phyloP scores from a whole-genome alignment of 305 asterid genomes.

The Euphrasia arctica region DNA sequence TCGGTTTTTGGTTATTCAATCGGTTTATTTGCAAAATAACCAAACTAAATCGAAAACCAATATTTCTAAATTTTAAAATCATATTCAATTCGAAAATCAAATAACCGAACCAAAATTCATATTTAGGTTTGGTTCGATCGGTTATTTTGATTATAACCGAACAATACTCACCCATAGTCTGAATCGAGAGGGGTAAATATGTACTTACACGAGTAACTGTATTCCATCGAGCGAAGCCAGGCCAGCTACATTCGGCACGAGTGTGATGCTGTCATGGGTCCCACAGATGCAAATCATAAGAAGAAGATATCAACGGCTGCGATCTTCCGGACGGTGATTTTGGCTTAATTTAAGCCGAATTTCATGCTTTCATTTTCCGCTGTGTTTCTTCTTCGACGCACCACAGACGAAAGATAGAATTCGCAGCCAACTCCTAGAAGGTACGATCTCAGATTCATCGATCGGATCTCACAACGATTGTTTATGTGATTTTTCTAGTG shows the following conservation, averaged over 20 bases:
- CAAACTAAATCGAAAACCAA: too few species aligned
- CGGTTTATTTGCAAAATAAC: too few species aligned
- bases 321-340: slow-evolving; percentile 30
- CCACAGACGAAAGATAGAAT: slow-evolving; percentile 19
- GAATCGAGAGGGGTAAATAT: slow-evolving; percentile 34
- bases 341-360: slow-evolving; percentile 37
- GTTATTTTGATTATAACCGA: too few species aligned
- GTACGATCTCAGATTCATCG: slow-evolving; percentile 25
- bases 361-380: slow-evolving; percentile 32
- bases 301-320: slow-evolving; percentile 25
- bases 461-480: slow-evolving; percentile 21
- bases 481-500: not conserved
- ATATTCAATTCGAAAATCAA: too few species aligned
- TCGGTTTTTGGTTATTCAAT: too few species aligned
- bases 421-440: slow-evolving; percentile 27
- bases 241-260: slow-evolving; percentile 41
- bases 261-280: slow-evolving; percentile 46
- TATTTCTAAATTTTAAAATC: too few species aligned
- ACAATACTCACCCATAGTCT: too few species aligned
- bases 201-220: slow-evolving; percentile 23
- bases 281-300: slow-evolving; percentile 32
- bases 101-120: too few species aligned
- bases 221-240: slow-evolving; percentile 13
- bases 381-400: slow-evolving; percentile 33
- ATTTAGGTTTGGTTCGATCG: too few species aligned